Evolutionary conservation across 2,329 filamentous ascomycete species (phyloP).

Genomic region (Venturia oleaginea): DNA sequence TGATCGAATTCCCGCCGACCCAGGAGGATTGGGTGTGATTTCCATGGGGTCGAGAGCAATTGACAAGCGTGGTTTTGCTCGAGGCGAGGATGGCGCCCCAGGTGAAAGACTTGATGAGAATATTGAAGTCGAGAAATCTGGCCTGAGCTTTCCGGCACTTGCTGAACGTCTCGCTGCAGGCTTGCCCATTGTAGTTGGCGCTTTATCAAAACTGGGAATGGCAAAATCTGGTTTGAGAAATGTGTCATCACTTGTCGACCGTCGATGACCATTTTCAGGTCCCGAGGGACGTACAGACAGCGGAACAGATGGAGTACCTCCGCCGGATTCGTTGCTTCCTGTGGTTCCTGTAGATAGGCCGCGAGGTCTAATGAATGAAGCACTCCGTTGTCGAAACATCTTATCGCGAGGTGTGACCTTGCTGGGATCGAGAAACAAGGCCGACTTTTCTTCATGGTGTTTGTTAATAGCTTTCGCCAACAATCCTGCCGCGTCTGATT

Average conservation of each 20-base stretch:
- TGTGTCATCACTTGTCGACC: slow-evolving; percentile 1
- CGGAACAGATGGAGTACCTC: neutral
- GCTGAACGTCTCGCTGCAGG: neutral
- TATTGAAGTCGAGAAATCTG: slow-evolving; percentile 2
- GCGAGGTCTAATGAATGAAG: slow-evolving; percentile 8
- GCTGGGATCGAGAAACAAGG: slow-evolving; percentile 23
- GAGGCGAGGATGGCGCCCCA: neutral
- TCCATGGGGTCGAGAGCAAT: neutral
- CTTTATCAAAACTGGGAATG: neutral
- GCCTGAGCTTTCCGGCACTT: slow-evolving; percentile 3
- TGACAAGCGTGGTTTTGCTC: neutral
- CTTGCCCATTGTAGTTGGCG: neutral
- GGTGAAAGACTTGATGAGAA: neutral
- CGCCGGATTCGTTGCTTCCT: neutral
- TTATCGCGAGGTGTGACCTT: slow-evolving; percentile 16
- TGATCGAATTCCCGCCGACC: neutral
- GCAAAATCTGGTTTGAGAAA: slow-evolving; percentile 8
- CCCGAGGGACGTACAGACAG: neutral
- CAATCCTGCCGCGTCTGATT: slow-evolving; percentile 8
- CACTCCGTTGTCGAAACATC: slow-evolving; percentile 9
- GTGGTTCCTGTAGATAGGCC: neutral
- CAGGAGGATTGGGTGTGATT: neutral
- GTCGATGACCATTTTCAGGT: neutral
- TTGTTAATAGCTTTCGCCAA: slow-evolving; percentile 23
- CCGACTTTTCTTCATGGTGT: slow-evolving; percentile 25